These are phyloP conservation scores for Xylariaceae sp. DNA, from an alignment of 2,329 filamentous ascomycete species.

Conservation along the genomic window DNA sequence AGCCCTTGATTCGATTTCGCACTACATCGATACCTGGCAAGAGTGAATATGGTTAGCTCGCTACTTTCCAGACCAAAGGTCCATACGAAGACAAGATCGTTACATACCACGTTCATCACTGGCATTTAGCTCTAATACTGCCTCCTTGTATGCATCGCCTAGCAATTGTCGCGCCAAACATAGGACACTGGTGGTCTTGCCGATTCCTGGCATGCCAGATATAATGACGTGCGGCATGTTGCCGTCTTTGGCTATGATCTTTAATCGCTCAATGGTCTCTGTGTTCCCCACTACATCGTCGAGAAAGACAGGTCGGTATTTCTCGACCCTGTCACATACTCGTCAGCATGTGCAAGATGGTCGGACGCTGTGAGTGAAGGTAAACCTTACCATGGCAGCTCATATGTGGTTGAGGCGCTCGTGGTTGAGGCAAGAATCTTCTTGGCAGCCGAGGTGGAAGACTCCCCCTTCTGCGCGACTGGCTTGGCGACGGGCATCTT, in stretches of 20 bases:
- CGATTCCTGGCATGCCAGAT: conserved; percentile 98
- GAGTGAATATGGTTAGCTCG: background rate
- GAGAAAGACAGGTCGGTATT: conserved; percentile 91
- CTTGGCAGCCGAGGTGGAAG: conserved; percentile 58
- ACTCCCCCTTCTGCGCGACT: conserved; percentile 55
- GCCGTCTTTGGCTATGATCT: conserved; percentile 97
- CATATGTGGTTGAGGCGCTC: conserved; percentile 59
- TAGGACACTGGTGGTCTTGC: conserved; percentile 94
- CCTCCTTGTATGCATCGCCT: conserved; percentile 94
- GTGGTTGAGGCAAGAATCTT: conserved; percentile 50
- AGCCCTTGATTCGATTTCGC: conserved; percentile 94
- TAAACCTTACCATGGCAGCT: conserved; percentile 70
- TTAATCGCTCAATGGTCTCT: conserved; percentile 93
- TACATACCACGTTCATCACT: conserved; percentile 80
- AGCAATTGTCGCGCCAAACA: conserved; percentile 90
- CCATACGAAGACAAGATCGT: background rate
- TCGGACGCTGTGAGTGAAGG: background rate
- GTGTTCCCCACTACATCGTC: conserved; percentile 98
- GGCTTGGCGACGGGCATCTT: conserved; percentile 49
- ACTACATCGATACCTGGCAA: conserved; percentile 86
- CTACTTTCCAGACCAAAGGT: background rate
- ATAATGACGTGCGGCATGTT: conserved; percentile 99
- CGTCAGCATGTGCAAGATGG: background rate
- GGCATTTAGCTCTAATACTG: conserved; percentile 92
- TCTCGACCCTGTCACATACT: conserved; percentile 75